Base-by-base conservation (phyloP, 768 basidiomycete genomes). In the Cystofilobasidium bisporidii region DNA sequence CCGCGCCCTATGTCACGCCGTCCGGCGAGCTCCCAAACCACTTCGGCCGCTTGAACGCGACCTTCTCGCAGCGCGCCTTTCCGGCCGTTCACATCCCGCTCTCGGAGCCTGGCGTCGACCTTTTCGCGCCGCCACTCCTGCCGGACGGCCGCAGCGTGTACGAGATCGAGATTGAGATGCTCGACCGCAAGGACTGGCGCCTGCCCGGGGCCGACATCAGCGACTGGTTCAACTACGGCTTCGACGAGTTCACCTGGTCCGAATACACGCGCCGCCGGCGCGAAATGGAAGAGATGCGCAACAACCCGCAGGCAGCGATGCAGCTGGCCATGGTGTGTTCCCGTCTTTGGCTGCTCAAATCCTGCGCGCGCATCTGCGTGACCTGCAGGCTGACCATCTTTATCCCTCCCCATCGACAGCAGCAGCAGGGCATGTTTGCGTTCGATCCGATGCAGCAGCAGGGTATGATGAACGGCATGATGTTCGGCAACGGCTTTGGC, bases 221-320 rank as follows among this genome's bases (percentile, higher is more conserved):
- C 72, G 93, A 97, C 79, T 99, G 92, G 88, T 99, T 99, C 79
- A 98, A 99, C 78, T 98, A 96, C 72, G 96, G 96, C 0, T 98
- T 98, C 74, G 96, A 99, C 77, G 96, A 99, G 78, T 82, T 89
- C 20, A 88, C 88, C 40, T 99, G 92, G 91, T 89, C 91, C 74
- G 86, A 86, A 48, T 99, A 94, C 65, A 70, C 75, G 62, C 66
- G 74, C n/a, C 75, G 71, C 43, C 71, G 74, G 58, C 66, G 70
- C 36, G 77, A 77, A 43, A 77, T 77, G 75, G 74, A 74, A 36
- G 72, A 63, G 43, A 63, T 68, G 61, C 55, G 61, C 1, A 61
- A 63, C 24, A 56, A 30, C 28, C 53, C 53, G 26, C 53, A 56
- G 30, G 4, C 4, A 4, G 28, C 14, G 53, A 28, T 32, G 30